phyloP scores from a whole-genome alignment of 768 basidiomycete species.

The Chalciporus pseudorubinellus region DNA sequence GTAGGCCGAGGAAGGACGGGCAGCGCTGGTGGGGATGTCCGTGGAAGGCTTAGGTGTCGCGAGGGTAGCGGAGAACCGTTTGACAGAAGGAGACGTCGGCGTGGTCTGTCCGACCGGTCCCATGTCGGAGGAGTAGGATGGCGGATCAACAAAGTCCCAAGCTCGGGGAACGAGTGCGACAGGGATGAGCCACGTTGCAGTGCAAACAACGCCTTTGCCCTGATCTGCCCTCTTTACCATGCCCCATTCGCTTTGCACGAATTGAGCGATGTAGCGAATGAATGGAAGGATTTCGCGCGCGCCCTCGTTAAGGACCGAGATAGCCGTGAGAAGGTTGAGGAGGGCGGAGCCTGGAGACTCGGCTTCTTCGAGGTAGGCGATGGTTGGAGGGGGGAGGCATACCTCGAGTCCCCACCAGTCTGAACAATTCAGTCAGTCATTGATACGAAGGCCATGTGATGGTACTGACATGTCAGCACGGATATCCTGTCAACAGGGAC shows the following conservation, averaged over 20 bases:
- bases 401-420: slow-evolving; percentile 93
- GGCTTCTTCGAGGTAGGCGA: slow-evolving; percentile 61
- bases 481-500: slow-evolving; percentile 79
- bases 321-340: slow-evolving; percentile 72
- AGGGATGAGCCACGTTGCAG: slow-evolving; percentile 89
- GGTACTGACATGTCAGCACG: slow-evolving; percentile 69
- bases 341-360: slow-evolving; percentile 53
- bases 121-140: slow-evolving; percentile 30
- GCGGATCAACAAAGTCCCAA: slow-evolving; percentile 68
- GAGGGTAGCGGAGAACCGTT: slow-evolving; percentile 23
- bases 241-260: slow-evolving; percentile 72
- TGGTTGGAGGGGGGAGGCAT: slow-evolving; percentile 66
- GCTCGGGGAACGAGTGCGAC: slow-evolving; percentile 74
- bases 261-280: slow-evolving; percentile 78
- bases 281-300: slow-evolving; percentile 83
- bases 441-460: background rate
- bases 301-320: slow-evolving; percentile 68
- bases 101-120: slow-evolving; percentile 14
- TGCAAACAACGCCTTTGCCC: slow-evolving; percentile 81
- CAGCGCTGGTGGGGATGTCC: slow-evolving; percentile 14
- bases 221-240: slow-evolving; percentile 59
- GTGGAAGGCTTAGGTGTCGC: slow-evolving; percentile 30
- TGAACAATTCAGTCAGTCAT: slow-evolving; percentile 28
- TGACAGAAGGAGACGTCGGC: slow-evolving; percentile 21
- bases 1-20: slow-evolving; percentile 31